Base-by-base conservation (phyloP, 2,329 filamentous ascomycete genomes). In the Triangularia setosa region DNA sequence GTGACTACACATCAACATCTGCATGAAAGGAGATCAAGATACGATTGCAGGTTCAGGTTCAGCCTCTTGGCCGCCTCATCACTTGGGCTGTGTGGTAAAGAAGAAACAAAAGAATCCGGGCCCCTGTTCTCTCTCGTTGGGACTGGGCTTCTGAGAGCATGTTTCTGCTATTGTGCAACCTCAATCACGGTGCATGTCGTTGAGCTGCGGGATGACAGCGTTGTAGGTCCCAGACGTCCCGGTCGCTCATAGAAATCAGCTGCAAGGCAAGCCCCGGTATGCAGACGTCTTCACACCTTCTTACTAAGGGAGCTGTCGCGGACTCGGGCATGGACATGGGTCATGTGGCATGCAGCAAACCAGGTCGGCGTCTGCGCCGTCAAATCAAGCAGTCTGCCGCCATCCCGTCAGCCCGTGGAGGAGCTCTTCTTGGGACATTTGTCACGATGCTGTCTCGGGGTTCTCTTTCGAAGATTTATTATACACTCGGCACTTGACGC, bases 121-220 rank as follows among this genome's bases (percentile, higher is more conserved):
- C 40, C 40, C n/a, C 21, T 48, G n/a, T 21, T n/a, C 11, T 16
- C 35, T 35, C 16, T 11, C 16, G 16, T 6, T 44, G 35, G 18
- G 35, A 44, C 35, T 18, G 35, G 14, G 16, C 16, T 35, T 35
- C n/a, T 40, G 35, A 18, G 40, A 44, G 57, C 57, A 48, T 59
- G 33, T 59, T 27, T 60, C 40, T 52, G 35, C 35, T 4, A 40
- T 59, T 48, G 58, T 60, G 35, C 40, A 52, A 60, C 58, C 12
- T 18, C 40, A 53, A 12, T 44, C 40, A 40, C 40, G 12, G 33
- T 52, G 27, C 58, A 48, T 59, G 33, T 14, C 18, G 30, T 33
- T 59, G 27, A 60, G 40, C 58, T 60, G 58, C 27, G 40, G n/a
- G 33, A 60, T 60, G 58, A 60, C 35, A 40, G 58, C 58, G 58